Evolutionary conservation across 1,139 yeast species (phyloP), one percentile per base, ranked within the genome.

Genomic region (Pichia sp.): DNA sequence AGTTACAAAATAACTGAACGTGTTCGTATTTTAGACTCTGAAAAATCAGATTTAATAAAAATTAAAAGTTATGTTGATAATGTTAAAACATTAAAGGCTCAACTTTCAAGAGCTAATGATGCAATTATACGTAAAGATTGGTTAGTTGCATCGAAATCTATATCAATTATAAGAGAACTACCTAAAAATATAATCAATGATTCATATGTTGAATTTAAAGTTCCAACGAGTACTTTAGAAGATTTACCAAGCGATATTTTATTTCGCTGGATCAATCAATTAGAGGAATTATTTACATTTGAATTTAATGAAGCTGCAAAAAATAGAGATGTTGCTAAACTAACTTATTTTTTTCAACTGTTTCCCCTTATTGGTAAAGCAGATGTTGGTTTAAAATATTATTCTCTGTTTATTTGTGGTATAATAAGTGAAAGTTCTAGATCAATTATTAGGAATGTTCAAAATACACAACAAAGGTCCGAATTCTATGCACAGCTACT

Each of bases 201-300:
- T n/a, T 69, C 74, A 46, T 89, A 82, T 63, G 92, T 96, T 2
- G 75, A 81, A 41, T 79, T 74, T 39, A 87, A 86, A 57, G 92
- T 92, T n/a, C 98, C 99, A 0, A 80, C 95, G 0, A 72, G 86
- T 8, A 95, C 87, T 44, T 73, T 89, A n/a, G 96, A 97, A 0
- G 95, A 87, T 46, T 68, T 75, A 43, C 97, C 98, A 0, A 62
- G 65, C 12, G 73, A 67, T 1, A 68, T 85, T 0, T 59, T 92
- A 1, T 60, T 66, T 1, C 69, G 69, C 20, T 87, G 95, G 76
- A 73, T 78, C 4, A 67, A 66, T 1, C 72, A 78, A 37, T 69
- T 90, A 47, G 79, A 78, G 3, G 62, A 62, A 2, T 66, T 80
- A 2, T 89, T 89, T 58, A 65, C 73, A 40, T 60, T 68, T 4